These are phyloP conservation scores for Quercus gilva DNA, from an alignment of 306 rosid genomes.

Conservation along the genomic window DNA sequence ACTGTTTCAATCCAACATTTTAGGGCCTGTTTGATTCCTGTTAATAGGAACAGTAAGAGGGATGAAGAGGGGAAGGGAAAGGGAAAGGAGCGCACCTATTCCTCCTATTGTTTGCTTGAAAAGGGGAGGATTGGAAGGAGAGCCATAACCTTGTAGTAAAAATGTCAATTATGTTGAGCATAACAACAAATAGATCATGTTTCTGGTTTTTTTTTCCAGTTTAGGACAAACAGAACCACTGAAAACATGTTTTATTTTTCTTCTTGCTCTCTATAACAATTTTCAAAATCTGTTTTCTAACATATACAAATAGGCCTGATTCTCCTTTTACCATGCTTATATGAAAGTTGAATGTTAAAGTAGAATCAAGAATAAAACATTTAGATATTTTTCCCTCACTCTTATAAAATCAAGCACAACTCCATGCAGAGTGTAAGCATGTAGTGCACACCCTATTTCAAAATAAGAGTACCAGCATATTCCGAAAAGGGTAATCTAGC, in stretches of 20 bases:
- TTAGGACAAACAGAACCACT: no score
- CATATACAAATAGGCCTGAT: neutral
- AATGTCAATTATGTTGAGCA: neutral
- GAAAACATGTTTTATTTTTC: no score
- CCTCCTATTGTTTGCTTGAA: neutral
- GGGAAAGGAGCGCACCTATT: neutral
- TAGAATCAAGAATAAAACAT: neutral
- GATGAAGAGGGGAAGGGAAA: neutral
- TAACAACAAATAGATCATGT: no score
- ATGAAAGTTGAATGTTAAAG: neutral
- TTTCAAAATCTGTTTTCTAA: neutral
- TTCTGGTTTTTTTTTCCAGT: no score
- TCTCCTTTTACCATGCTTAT: neutral
- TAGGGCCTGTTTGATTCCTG: neutral
- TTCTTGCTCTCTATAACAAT: neutral
- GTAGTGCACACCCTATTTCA: neutral
- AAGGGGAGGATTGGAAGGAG: neutral
- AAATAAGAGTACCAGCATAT: neutral
- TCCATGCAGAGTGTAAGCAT: neutral
- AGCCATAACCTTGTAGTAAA: neutral
- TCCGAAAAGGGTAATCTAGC: neutral
- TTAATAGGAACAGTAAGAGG: neutral
- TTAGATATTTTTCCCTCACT: conserved; percentile 1
- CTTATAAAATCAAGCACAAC: neutral
- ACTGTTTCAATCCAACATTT: neutral